Evolutionary conservation across 1,139 yeast genomes (phyloP), one percentile per base, ranked within the genome.

Genomic region (Hansenula sp.): DNA sequence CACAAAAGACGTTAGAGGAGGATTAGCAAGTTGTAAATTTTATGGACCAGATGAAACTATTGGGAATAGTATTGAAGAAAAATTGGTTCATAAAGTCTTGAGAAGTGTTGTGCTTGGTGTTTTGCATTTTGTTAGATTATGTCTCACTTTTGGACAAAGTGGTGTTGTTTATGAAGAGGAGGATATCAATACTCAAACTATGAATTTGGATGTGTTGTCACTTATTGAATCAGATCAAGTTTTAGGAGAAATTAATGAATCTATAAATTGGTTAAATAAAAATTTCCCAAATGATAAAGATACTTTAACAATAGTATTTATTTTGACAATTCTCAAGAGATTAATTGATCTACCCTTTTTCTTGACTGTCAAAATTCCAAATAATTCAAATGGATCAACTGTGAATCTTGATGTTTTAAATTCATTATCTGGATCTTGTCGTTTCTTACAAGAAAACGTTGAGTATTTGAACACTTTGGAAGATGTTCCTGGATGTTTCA

Each of bases 101-200:
- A 64, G 71, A 41, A 62, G 71, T 19, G 72, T 69, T 44, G 59
- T 73, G 7, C 50, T 76, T 24, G 85, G 81, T 2, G 51, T 79
- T 9, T 61, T 77, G 36, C 75, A 73, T 44, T 71, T 78, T 51
- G 71, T 77, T 7, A 77, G 77, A 18, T 65, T 75, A 37, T 66
- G 73, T 7, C 54, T 74, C 4, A 59, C 62, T 9, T 60, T 81
- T 29, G 78, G 81, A 1, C 65, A 59, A 40, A 63, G 71, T 16
- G 81, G 79, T n/a, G 82, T 79, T 8, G 65, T 84, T 16, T 79
- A 78, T 50, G 90, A 83, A 51, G 92, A 84, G 52, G 94, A 84
- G 54, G 94, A 84, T 59, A 62, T 84, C 38, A 79, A 80, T 41
- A 77, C 84, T 2, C 74, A 82, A 47, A 66, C 69, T 12, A 77